Base-by-base conservation (phyloP, 345 rosid species). In the Citrus trifoliata region DNA sequence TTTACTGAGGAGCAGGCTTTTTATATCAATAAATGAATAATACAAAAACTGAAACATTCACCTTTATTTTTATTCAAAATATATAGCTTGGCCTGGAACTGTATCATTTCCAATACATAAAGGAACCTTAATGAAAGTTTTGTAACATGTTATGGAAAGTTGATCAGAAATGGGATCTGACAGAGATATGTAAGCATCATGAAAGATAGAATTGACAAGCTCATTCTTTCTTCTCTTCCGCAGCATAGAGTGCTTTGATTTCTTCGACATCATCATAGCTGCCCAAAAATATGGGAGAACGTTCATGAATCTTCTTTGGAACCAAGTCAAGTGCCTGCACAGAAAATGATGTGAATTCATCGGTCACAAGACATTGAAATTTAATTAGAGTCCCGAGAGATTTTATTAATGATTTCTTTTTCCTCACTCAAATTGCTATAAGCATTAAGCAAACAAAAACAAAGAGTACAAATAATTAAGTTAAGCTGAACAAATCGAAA, bases 251-350 rank as follows among this genome's bases (percentile, higher is more conserved):
- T 32, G 86, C 86, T 88, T 94, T 96, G 81, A 96, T 93, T 82
- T 94, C 98, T 80, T 96, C 98, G 38, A 96, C 92, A 69, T 96
- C 99, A 2, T 96, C 97, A 25, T 86, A 89, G 91, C 98, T 96
- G 79, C 99, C 97, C 3, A 96, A 92, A 85, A 96, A 96, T 83
- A 96, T 87, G 0, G 99, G 98, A 75, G 95, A 93, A 16, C 98
- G 86, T 75, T 94, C 95, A 27, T 96, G 99, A 68, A 96, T 93
- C 71, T 90, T 89, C 83, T 78, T 66, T 0, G 98, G 98, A 69
- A 86, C 86, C 82, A 94, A 76, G 80, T 96, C 99, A 35, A 96
- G 93, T 10, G 98, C 97, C 98, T 94, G 88, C 83, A 85, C 69
- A 86, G 56, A 69, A 32, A 67, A 33, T 53, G 21, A 46, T 30